A percentile compares a stretch with the other conserved stretches of the same genome.
Evolutionary conservation across 306 rosid genomes (phyloP).

Genomic region (Dryas drummondii): DNA sequence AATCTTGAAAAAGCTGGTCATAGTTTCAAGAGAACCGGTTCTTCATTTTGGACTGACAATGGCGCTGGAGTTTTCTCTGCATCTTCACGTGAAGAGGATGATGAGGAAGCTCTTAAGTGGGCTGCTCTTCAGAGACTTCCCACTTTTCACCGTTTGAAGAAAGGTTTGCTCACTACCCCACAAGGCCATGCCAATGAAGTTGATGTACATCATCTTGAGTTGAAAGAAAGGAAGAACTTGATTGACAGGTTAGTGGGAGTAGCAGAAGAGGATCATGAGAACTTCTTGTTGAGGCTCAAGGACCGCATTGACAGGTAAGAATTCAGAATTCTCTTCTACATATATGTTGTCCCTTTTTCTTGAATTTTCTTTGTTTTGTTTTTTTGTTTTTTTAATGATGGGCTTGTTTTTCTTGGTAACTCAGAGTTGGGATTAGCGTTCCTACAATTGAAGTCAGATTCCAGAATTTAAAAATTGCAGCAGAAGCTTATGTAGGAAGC

Average conservation of each 20-base stretch:
- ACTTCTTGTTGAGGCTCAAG: constrained; percentile 26
- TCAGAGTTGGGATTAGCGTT: constrained; percentile 22
- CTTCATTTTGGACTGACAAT: constrained; percentile 4
- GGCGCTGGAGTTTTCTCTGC: constrained; percentile 7
- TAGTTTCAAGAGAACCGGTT: constrained; percentile 5
- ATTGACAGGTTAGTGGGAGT: constrained; percentile 22
- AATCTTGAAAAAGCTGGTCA: constrained; percentile 18
- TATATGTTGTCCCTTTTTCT: neutral
- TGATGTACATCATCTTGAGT: neutral
- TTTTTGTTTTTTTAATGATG: neutral
- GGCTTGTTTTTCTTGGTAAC: neutral
- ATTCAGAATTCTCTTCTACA: neutral
- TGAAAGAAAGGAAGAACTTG: constrained; percentile 19
- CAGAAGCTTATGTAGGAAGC: constrained; percentile 15
- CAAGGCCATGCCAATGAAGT: constrained; percentile 15
- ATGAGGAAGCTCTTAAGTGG: constrained; percentile 32
- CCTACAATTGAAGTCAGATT: constrained; percentile 27
- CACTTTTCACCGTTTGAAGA: constrained; percentile 17
- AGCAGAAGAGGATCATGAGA: constrained; percentile 16
- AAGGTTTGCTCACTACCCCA: constrained; percentile 12
- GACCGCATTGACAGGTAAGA: constrained; percentile 21
- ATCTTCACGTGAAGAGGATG: constrained; percentile 15
- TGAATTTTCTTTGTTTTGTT: neutral
- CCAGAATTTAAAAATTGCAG: constrained; percentile 15
- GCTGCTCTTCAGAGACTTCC: constrained; percentile 27